phyloP scores from a whole-genome alignment of 2,329 filamentous ascomycete species.

The Chrysosporium queenslandicum region DNA sequence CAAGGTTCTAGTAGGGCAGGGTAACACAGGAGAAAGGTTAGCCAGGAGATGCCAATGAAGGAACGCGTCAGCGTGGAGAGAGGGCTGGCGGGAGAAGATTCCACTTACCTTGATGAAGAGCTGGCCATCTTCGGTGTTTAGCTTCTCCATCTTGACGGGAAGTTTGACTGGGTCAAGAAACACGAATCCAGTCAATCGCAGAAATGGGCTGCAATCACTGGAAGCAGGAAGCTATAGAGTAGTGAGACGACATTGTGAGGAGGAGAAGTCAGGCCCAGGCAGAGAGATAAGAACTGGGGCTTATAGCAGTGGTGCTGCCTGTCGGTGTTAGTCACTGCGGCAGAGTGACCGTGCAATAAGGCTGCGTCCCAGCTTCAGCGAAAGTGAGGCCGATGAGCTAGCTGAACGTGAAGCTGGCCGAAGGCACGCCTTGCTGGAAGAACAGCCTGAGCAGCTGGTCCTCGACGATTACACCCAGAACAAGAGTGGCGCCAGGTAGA shows the following conservation, averaged over 20 bases:
- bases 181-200: conserved; percentile 21
- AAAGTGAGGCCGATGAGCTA: no score
- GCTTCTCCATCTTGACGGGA: conserved; percentile 37
- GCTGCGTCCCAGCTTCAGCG: conserved; percentile 1
- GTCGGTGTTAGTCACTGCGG: not conserved
- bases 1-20: conserved; percentile 63
- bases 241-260: conserved; percentile 6
- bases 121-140: conserved; percentile 43
- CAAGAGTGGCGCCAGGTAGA: not conserved
- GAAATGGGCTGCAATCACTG: conserved; percentile 1
- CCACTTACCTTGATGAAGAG: conserved; percentile 38
- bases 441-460: not conserved
- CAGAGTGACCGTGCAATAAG: conserved; percentile 5
- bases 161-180: conserved; percentile 20
- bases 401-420: no score
- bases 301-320: not conserved
- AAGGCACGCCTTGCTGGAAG: not conserved
- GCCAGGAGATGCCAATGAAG: not conserved
- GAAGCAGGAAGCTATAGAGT: not conserved
- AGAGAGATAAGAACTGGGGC: not conserved
- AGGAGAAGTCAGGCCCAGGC: not conserved
- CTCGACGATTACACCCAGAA: not conserved
- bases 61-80: no score
- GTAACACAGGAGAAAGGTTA: conserved; percentile 8
- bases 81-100: not conserved